Conservation (phyloP, 768 basidiomycete species). For the Punctularia strigosozonata region DNA sequence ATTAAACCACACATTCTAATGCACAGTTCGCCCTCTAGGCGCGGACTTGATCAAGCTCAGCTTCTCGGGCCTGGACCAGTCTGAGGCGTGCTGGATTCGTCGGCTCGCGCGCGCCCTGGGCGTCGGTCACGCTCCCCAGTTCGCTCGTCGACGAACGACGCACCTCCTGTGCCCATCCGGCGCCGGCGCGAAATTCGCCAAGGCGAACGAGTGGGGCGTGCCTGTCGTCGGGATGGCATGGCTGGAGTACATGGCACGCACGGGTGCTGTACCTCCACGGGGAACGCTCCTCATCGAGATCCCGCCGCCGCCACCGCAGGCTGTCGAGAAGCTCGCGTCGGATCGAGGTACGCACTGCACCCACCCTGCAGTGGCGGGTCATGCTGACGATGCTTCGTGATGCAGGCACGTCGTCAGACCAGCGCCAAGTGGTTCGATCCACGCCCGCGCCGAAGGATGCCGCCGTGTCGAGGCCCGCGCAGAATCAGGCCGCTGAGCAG, state of each 20-base stretch:
- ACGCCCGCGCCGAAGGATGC: too few relatives aligned
- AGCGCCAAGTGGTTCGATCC: too few relatives aligned
- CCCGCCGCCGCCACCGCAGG: too few relatives aligned
- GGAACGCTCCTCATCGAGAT: constrained; percentile 20
- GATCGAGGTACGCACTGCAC: too few relatives aligned
- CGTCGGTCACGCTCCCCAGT: constrained; percentile 37
- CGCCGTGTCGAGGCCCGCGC: too few relatives aligned
- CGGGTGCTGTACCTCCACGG: constrained; percentile 33
- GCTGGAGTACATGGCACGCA: constrained; percentile 47
- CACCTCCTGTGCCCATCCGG: constrained; percentile 72
- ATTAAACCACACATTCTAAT: neutral
- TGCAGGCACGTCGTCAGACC: too few relatives aligned
- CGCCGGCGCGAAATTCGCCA: constrained; percentile 63
- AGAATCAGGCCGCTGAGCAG: too few relatives aligned
- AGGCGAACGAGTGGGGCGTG: constrained; percentile 69
- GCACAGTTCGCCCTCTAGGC: too few relatives aligned
- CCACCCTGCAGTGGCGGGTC: too few relatives aligned
- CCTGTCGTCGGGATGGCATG: constrained; percentile 63
- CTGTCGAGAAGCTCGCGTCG: too few relatives aligned
- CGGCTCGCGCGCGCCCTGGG: constrained; percentile 56
- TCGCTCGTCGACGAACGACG: constrained; percentile 59
- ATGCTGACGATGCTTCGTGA: too few relatives aligned
- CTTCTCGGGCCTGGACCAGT: constrained; percentile 66
- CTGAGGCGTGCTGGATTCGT: constrained; percentile 53
- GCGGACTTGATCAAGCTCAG: constrained; percentile 48